Conservation (phyloP, 257 asterid genomes). For the Solanum chmielewskii region DNA sequence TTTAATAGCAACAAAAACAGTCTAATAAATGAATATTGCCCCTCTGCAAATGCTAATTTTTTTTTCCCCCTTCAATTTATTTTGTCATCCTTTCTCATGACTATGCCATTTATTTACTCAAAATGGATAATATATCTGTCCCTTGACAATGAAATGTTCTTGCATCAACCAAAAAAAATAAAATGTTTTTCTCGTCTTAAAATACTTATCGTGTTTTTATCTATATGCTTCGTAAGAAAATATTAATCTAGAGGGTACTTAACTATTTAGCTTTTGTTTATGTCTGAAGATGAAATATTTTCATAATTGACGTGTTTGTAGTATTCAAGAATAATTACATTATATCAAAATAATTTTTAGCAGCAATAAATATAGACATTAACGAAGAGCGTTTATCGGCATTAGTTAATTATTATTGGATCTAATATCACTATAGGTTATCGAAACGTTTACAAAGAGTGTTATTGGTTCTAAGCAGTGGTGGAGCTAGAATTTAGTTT, state of each 20-base stretch:
- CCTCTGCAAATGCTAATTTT: not conserved
- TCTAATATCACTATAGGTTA: too few relatives aligned
- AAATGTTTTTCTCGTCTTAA: not conserved
- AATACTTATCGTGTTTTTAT: not conserved
- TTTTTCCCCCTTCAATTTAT: not conserved
- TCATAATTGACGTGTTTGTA: not conserved
- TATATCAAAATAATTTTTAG: not conserved
- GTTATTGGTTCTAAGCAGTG: too few relatives aligned
- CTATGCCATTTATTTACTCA: not conserved
- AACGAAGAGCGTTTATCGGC: not conserved
- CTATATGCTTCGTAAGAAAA: not conserved
- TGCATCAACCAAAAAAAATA: not conserved
- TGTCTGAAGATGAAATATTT: not conserved
- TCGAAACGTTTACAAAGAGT: too few relatives aligned
- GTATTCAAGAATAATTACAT: not conserved
- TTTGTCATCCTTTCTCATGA: not conserved
- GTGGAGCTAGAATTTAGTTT: too few relatives aligned
- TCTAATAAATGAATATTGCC: not conserved
- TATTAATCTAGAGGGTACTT: too few relatives aligned
- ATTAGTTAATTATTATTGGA: not conserved
- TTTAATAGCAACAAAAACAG: not conserved
- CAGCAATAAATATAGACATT: not conserved
- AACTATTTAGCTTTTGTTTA: not conserved
- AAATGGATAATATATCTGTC: not conserved
- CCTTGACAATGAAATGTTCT: not conserved